Evolutionary conservation across 495 filamentous ascomycete species (phyloP).

Genomic region (Thozetella sp.): DNA sequence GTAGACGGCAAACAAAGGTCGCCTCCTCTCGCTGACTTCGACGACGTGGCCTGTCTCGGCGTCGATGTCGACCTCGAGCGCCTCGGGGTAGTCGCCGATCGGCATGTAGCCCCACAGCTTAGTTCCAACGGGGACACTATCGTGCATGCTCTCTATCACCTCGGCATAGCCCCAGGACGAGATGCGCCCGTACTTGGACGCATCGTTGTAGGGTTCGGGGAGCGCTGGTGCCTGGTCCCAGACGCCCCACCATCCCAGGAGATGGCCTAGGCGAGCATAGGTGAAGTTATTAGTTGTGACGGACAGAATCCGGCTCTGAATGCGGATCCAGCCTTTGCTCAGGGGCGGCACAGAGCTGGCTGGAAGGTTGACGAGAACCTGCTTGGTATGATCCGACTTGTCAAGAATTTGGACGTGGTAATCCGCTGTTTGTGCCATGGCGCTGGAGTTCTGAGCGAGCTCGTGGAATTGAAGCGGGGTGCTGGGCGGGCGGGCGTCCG

Average conservation of each 20-base stretch:
- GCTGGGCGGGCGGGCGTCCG: too few species aligned
- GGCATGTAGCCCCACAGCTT: conserved; percentile 39
- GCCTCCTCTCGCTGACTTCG: conserved; percentile 42
- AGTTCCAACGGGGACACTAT: conserved; percentile 27
- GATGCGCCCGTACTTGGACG: conserved; percentile 48
- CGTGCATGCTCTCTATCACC: conserved; percentile 47
- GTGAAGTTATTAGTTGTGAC: conserved; percentile 59
- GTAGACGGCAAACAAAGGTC: conserved; percentile 50
- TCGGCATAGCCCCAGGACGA: conserved; percentile 59
- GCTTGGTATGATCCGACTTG: background rate
- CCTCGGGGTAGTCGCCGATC: conserved; percentile 34
- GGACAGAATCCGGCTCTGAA: conserved; percentile 42
- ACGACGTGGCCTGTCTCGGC: conserved; percentile 34
- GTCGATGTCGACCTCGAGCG: conserved; percentile 24
- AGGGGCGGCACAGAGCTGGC: background rate
- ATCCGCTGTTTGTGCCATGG: too few species aligned
- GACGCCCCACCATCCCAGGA: conserved; percentile 51
- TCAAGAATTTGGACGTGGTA: background rate
- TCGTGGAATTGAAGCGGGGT: too few species aligned
- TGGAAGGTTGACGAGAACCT: background rate
- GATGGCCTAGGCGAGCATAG: conserved; percentile 49
- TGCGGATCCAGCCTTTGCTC: conserved; percentile 24
- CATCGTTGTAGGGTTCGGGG: conserved; percentile 55
- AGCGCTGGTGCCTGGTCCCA: conserved; percentile 32
- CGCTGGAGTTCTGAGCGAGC: too few species aligned